Evolutionary conservation across 1,284 basidiomycete species (phyloP).

Genomic region (Rhizoctonia solani): DNA sequence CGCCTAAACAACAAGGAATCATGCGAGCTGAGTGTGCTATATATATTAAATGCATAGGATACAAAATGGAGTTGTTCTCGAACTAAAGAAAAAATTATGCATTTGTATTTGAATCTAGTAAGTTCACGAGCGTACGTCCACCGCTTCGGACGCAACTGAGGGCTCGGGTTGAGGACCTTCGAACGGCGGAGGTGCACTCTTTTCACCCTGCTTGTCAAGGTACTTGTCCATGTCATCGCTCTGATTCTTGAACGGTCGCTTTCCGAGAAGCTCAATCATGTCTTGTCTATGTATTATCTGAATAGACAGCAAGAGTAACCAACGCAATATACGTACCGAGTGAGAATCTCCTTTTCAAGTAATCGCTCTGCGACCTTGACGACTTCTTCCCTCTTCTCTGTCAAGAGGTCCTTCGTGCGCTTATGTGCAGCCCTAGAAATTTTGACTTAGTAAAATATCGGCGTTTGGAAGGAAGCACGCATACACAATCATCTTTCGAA

Average conservation of each 20-base stretch:
- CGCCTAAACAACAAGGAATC: not conserved
- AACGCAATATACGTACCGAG: conserved; percentile 59
- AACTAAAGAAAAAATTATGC: not conserved
- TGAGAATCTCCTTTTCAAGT: conserved; percentile 94
- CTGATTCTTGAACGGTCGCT: conserved; percentile 76
- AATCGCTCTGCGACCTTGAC: conserved; percentile 93
- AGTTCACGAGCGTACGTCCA: not conserved
- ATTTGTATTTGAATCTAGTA: not conserved
- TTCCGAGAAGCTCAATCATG: conserved; percentile 84
- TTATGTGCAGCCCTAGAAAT: conserved; percentile 72
- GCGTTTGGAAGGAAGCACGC: conserved; percentile 41
- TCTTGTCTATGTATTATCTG: no score
- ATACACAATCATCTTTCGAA: conserved; percentile 92
- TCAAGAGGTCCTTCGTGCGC: conserved; percentile 83
- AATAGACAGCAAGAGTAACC: conserved; percentile 37
- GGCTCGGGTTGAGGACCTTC: conserved; percentile 32
- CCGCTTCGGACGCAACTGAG: conserved; percentile 12
- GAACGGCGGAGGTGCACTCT: conserved; percentile 37
- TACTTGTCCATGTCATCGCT: conserved; percentile 94
- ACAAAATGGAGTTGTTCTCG: not conserved
- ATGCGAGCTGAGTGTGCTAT: conserved; percentile 13
- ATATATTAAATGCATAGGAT: conserved; percentile 24
- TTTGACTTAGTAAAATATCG: conserved; percentile 6
- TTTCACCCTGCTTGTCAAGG: conserved; percentile 68
- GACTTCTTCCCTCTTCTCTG: conserved; percentile 82